Evolutionary conservation across 2,329 filamentous ascomycete genomes (phyloP), one percentile per base, ranked within the genome.

Genomic region (Pyrenochaeta sp.): DNA sequence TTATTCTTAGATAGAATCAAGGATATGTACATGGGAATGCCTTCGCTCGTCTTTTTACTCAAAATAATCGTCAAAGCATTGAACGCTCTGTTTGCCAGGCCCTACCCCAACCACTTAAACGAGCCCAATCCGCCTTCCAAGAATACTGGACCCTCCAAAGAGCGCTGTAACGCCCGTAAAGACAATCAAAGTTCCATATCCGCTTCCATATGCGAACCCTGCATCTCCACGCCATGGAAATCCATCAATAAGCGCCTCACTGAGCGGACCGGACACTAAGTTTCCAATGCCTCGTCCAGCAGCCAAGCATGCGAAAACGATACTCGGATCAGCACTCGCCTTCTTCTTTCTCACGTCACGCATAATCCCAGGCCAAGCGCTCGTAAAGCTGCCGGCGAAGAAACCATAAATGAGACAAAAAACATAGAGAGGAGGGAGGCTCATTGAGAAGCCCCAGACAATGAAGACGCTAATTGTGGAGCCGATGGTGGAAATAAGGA

Each of bases 221-320:
- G 64, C 68, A 21, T 73, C 61, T 10, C 64, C 46, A 17, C 33
- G 17, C 49, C 33, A 51, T 1, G 42, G 33, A 39, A 27, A 17
- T 45, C 44, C 31, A 21, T 49, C 60, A 32, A 79, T 47, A 41
- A 81, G 54, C 12, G 66, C 73, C 56, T 83, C 81, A 49, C 81
- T 83, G 37, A 84, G 55, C 0, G 82, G 82, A 1, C 82, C 82
- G 49, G 74, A 77, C 0, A 78, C 74, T 3, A 85, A 75, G 63
- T 79, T 81, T 1, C 82, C 82, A 43, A 84, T 76, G 0, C 82
- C 82, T 14, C 81, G 74, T 0, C 81, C 81, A 3, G 77, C 76
- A 2, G 74, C 74, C 54, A 84, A 67, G 9, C 80, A 65, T 0
- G 75, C 77, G 51, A 82, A 80, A 1, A 83, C 73, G 49, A 83